A percentile compares a stretch with the other conserved stretches of the same genome.
These are phyloP conservation scores for Carex kokanica DNA, from an alignment of 176 grass and related monocot species.

Conservation along the genomic window DNA sequence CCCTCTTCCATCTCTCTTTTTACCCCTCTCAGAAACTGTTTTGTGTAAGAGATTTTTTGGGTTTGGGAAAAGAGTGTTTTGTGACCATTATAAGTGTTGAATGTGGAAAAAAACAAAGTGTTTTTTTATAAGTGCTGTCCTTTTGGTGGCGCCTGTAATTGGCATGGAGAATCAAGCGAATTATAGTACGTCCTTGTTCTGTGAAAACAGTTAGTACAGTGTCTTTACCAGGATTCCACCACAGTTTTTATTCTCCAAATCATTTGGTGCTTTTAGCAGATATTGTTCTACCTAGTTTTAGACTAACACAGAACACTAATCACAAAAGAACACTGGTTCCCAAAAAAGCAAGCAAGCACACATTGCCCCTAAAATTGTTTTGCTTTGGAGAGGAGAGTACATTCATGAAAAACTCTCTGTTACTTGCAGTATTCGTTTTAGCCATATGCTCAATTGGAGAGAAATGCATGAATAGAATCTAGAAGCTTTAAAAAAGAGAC, in stretches of 20 bases:
- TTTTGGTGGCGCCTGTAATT: background rate
- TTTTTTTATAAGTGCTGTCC: background rate
- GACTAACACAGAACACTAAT: background rate
- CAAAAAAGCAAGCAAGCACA: background rate
- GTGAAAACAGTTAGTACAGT: constrained; percentile 1
- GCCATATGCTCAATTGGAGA: background rate
- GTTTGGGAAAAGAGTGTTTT: background rate
- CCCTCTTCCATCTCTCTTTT: constrained; percentile 29
- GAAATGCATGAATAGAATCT: constrained; percentile 22
- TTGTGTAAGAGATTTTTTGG: background rate
- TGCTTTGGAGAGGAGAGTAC: background rate
- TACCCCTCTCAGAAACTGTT: background rate
- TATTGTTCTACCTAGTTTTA: background rate
- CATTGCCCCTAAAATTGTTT: background rate
- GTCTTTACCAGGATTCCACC: background rate
- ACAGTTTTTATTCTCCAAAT: constrained; percentile 15
- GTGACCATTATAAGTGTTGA: background rate
- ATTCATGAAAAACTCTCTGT: constrained; percentile 1
- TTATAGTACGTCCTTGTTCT: constrained; percentile 13
- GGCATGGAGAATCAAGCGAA: constrained; percentile 6
- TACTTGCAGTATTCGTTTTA: background rate
- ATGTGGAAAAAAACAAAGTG: background rate
- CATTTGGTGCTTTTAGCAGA: background rate
- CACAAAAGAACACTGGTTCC: background rate
- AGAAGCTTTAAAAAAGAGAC: background rate